Percentiles rank a stretch among this genome's conserved stretches.
phyloP scores from a whole-genome alignment of 106 monocot genomes.

The Xerophyta viscosa region DNA sequence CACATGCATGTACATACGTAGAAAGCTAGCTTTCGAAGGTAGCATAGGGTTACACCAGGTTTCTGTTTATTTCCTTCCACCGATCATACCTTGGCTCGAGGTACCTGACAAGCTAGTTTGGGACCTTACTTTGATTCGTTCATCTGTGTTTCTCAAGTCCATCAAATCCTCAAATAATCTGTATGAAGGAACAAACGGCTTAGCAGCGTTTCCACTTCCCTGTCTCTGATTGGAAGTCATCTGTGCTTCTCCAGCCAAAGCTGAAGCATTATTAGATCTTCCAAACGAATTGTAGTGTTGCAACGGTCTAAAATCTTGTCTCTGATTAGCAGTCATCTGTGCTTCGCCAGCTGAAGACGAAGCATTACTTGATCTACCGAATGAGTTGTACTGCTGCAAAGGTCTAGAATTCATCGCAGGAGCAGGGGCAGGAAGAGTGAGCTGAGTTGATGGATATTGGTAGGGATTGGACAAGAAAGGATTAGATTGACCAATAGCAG shows the following conservation, averaged over 20 bases:
- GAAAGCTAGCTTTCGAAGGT: too few species aligned
- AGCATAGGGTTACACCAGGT: too few species aligned
- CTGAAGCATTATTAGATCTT: constrained; percentile 2
- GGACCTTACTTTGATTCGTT: constrained; percentile 28
- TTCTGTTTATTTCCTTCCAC: constrained; percentile 34
- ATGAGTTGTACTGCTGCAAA: constrained; percentile 30
- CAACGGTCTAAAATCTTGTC: too few species aligned
- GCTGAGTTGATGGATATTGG: constrained; percentile 10
- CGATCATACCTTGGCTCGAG: constrained; percentile 21
- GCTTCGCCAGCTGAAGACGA: too few species aligned
- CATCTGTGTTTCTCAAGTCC: constrained; percentile 43
- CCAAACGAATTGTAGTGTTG: too few species aligned
- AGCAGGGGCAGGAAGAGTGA: neutral
- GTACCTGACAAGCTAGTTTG: constrained; percentile 14
- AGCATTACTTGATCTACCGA: too few species aligned
- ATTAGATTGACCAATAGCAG: constrained; percentile 13
- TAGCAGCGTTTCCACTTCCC: constrained; percentile 7
- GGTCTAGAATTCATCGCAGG: constrained; percentile 15
- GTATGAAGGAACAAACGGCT: constrained; percentile 50
- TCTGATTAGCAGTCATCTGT: too few species aligned
- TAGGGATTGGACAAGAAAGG: constrained; percentile 17
- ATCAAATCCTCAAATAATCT: constrained; percentile 66
- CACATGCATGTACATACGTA: neutral
- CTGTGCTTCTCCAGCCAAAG: constrained; percentile 6
- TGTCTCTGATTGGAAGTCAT: constrained; percentile 11